phyloP scores from a whole-genome alignment of 1,139 yeast genomes.

The Pichia sp. region DNA sequence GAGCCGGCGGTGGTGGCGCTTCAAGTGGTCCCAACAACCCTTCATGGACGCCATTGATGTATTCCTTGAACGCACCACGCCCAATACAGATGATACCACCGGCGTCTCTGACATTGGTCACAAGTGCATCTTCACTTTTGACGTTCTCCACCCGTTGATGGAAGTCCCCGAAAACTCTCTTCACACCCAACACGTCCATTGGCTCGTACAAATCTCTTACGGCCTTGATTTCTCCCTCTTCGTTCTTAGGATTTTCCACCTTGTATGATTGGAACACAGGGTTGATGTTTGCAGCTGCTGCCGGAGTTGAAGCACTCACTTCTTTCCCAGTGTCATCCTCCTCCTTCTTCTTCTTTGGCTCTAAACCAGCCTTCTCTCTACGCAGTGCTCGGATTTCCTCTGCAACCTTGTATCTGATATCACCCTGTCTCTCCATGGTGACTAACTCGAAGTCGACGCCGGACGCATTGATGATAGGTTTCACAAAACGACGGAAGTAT shows the following conservation, averaged over 20 bases:
- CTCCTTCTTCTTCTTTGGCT: constrained; percentile 19
- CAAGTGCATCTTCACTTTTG: constrained; percentile 45
- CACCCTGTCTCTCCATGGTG: constrained; percentile 82
- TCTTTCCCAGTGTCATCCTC: constrained; percentile 21
- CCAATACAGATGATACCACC: constrained; percentile 95
- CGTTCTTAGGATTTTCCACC: constrained; percentile 1
- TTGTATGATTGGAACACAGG: constrained; percentile 13
- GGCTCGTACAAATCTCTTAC: constrained; percentile 41
- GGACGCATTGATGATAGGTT: constrained; percentile 81
- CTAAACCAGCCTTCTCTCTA: constrained; percentile 21
- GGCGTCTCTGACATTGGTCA: constrained; percentile 40
- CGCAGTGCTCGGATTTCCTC: constrained; percentile 73
- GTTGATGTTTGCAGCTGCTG: constrained; percentile 1
- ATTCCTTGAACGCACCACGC: constrained; percentile 94
- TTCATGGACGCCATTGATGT: constrained; percentile 84
- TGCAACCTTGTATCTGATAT: constrained; percentile 76
- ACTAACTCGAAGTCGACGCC: constrained; percentile 81
- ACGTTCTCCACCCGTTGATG: constrained; percentile 22
- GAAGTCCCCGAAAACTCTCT: constrained; percentile 36
- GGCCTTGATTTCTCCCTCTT: constrained; percentile 28
- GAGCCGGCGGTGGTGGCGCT: constrained; percentile 40
- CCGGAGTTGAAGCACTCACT: not conserved
- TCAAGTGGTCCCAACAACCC: constrained; percentile 91
- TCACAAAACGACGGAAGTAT: constrained; percentile 74
- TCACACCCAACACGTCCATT: constrained; percentile 56